These are phyloP conservation scores for Arabidopsis lyrata DNA, from an alignment of 441 rosid genomes.

Conservation along the genomic window DNA sequence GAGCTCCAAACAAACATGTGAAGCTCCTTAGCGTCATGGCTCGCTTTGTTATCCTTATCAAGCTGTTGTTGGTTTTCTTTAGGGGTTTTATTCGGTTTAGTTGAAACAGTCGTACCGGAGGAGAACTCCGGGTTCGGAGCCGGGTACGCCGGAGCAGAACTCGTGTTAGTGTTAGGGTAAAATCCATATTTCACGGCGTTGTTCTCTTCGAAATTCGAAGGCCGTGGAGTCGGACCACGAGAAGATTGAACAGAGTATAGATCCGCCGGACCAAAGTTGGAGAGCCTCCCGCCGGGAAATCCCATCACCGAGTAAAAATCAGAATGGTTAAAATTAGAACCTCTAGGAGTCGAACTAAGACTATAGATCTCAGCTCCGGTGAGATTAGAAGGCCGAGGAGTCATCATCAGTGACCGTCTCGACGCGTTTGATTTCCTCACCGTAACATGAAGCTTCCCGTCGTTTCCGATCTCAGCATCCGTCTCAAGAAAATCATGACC, in stretches of 20 bases:
- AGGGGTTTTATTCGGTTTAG: constrained; percentile 37
- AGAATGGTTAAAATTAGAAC: constrained; percentile 67
- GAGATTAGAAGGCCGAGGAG: constrained; percentile 72
- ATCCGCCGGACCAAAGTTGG: constrained; percentile 71
- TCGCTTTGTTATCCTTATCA: constrained; percentile 45
- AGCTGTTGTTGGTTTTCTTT: constrained; percentile 44
- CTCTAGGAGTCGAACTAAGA: constrained; percentile 71
- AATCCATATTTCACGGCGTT: constrained; percentile 63
- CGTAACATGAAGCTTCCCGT: constrained; percentile 73
- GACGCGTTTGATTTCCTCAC: constrained; percentile 73
- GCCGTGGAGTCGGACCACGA: constrained; percentile 71
- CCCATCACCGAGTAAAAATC: constrained; percentile 76
- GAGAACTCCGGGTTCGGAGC: constrained; percentile 65
- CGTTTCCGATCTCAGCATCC: constrained; percentile 66
- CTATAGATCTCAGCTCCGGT: constrained; percentile 79
- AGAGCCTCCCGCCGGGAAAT: constrained; percentile 67
- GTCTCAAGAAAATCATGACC: constrained; percentile 64
- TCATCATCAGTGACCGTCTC: constrained; percentile 60
- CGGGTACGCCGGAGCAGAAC: constrained; percentile 62
- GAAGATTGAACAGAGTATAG: constrained; percentile 84
- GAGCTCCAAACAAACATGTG: constrained; percentile 91
- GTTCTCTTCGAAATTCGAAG: constrained; percentile 73
- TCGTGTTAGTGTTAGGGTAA: constrained; percentile 68
- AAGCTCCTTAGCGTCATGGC: constrained; percentile 72
- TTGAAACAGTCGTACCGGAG: constrained; percentile 29